Evolutionary conservation across 495 filamentous ascomycete genomes (phyloP).

Genomic region (Penicillium flavigenum): DNA sequence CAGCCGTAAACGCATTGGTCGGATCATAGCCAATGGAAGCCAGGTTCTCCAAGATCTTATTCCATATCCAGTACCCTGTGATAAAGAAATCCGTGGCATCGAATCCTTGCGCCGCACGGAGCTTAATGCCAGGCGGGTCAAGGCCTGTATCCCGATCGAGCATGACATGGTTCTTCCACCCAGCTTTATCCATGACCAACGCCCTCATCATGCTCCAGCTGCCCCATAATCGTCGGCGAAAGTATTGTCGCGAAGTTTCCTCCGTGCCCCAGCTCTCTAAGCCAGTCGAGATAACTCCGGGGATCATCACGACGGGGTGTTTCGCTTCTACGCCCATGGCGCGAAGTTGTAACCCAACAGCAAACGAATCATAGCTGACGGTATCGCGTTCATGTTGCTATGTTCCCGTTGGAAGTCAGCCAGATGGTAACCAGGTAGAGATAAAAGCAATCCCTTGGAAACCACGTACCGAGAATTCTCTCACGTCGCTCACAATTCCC

Average conservation of each 20-base stretch:
- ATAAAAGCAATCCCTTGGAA: neutral
- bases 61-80: conserved; percentile 97
- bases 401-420: conserved; percentile 5
- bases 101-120: conserved; percentile 93
- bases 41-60: conserved; percentile 94
- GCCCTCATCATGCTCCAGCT: conserved; percentile 98
- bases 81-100: conserved; percentile 93
- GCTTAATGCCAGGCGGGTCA: conserved; percentile 88
- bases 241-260: conserved; percentile 78
- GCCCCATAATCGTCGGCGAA: conserved; percentile 90
- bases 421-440: neutral
- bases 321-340: conserved; percentile 79
- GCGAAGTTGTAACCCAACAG: conserved; percentile 77
- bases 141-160: conserved; percentile 87
- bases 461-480: conserved; percentile 69
- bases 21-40: conserved; percentile 96
- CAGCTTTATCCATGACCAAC: conserved; percentile 85
- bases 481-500: conserved; percentile 76
- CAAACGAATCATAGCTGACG: conserved; percentile 88
- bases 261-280: conserved; percentile 95
- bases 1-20: conserved; percentile 90
- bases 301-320: conserved; percentile 94
- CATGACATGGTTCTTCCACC: conserved; percentile 97
- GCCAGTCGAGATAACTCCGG: conserved; percentile 95
- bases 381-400: conserved; percentile 83